Evolutionary conservation across 1,284 basidiomycete genomes (phyloP), one percentile per base, ranked within the genome.

Genomic region (Ustilago xerochloae): DNA sequence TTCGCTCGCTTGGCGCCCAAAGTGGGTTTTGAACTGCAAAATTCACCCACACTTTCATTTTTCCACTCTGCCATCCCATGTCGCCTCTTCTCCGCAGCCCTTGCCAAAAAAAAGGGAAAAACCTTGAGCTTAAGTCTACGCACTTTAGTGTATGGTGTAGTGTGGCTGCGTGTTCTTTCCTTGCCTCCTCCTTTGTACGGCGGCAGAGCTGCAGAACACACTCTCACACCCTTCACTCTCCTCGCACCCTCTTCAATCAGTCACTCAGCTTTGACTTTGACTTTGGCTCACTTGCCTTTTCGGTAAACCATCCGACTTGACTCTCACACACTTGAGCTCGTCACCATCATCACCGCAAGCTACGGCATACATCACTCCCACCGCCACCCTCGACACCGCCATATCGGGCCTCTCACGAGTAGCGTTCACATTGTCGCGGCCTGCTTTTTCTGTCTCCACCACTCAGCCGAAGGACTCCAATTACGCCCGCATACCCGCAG

Each of bases 281-380:
- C n/a, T n/a, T n/a, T n/a, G n/a, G 41, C 41, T 49, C 47, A 6
- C 33, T 50, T 30, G 30, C 48, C 18, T 51, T 24, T 29, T 38
- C 12, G 41, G 13, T 8, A 24, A 39, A 45, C 41, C 30, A 24
- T 45, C n/a, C 52, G 16, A 43, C 20, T 26, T 3, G 22, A 9
- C 26, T 15, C 41, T 43, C 16, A n/a, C n/a, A n/a, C 50, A 38
- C 39, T 26, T 8, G 33, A 39, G 10, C 33, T 51, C 0, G 20
- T 18, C 49, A 36, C 33, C 50, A 41, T 41, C 50, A 30, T 28
- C 50, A 52, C n/a, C n/a, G n/a, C n/a, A n/a, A n/a, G 22, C 50
- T 16, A 22, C 50, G 7, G 18, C 20, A 24, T 32, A 29, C 30
- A 28, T 30, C 32, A 5, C 38, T 20, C n/a, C 48, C 18, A 36